Evolutionary conservation across 2,329 filamentous ascomycete genomes (phyloP).

Genomic region (Botryotinia convoluta): DNA sequence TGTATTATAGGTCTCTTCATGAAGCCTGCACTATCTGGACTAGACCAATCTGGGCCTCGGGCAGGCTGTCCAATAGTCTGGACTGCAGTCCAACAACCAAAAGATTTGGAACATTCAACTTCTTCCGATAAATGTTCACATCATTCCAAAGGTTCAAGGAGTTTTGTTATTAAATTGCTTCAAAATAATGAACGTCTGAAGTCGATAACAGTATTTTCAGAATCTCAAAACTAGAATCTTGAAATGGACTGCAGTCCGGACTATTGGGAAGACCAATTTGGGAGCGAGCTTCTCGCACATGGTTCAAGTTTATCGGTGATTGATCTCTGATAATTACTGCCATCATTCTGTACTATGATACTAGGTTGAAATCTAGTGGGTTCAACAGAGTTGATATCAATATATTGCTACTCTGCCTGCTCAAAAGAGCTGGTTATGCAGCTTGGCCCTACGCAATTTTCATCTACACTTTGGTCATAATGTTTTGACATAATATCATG

Average conservation of each 20-base stretch:
- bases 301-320: background rate
- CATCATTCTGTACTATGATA: background rate
- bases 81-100: background rate
- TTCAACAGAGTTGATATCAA: background rate
- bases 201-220: background rate
- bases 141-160: background rate
- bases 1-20: background rate
- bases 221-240: background rate
- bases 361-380: background rate
- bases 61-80: too few relatives aligned
- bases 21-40: background rate
- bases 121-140: background rate
- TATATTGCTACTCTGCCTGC: background rate
- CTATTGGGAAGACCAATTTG: background rate
- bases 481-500: background rate
- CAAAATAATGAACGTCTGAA: background rate
- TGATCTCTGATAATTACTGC: background rate
- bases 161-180: background rate
- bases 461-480: background rate
- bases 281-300: background rate
- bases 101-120: background rate
- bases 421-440: background rate
- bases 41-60: background rate
- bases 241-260: background rate
- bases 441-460: background rate